Base-by-base conservation (phyloP, 495 filamentous ascomycete species). In the Beverwykella pulmonaria region DNA sequence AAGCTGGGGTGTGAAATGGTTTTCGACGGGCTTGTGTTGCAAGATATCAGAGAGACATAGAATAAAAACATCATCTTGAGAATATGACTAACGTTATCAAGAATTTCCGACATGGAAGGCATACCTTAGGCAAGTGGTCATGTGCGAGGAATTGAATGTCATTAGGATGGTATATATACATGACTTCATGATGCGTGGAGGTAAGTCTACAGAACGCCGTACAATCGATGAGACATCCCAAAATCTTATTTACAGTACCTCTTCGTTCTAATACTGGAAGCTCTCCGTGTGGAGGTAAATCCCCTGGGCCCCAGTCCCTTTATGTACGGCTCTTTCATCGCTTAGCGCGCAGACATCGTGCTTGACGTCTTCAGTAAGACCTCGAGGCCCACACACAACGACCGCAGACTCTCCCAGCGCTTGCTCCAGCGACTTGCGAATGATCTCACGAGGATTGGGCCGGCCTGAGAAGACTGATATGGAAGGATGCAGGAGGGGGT, bases 311-410 rank as follows among this genome's bases (percentile, higher is more conserved):
- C 90, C 92, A 0, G 90, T 94, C 9, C 92, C 92, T 72, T 96
- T 96, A 69, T 96, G 91, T 36, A 96, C 89, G 0, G 90, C 92
- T 55, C 93, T 78, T 75, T 96, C 93, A 76, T 97, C 90, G 65
- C 89, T 90, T 50, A 96, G 71, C 17, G 77, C 81, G 0, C 88
- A 90, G 1, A 91, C 88, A 53, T 80, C 86, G 29, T 83, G 85
- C 41, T 91, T 81, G 1, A 90, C 85, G 58, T 83, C 81, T 29
- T 86, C 81, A 3, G 86, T 84, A 58, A 96, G 70, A 0, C 86
- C 86, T 25, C 77, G 77, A 6, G 90, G 90, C 32, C 92, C 92
- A 69, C 92, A 96, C 0, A 91, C 91, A 0, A 91, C 88, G 0
- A 96, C 89, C 0, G 88, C 90, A 17, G 85, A 92, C 80, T 97